Evolutionary conservation across 2,329 filamentous ascomycete genomes (phyloP).

Genomic region (Monosporascus cannonballus): DNA sequence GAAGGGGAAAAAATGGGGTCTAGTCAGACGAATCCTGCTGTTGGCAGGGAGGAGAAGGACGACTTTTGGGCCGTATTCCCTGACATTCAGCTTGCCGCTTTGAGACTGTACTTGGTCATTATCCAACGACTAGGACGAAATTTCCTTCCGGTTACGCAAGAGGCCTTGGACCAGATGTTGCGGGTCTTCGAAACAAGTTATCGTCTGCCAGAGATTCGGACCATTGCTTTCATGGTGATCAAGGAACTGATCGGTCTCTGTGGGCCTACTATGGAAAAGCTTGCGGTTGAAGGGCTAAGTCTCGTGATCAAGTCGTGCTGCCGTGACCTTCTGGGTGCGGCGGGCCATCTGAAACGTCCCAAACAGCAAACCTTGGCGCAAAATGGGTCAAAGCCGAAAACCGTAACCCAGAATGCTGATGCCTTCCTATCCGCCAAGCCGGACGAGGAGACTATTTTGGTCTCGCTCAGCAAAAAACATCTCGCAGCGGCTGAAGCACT

Average conservation of each 20-base stretch:
- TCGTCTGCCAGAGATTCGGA: constrained; percentile 48
- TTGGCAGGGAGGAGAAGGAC: constrained; percentile 76
- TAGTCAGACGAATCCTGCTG: constrained; percentile 63
- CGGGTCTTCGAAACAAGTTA: constrained; percentile 62
- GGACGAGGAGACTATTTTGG: constrained; percentile 22
- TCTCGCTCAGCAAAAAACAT: constrained; percentile 39
- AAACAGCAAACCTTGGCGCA: constrained; percentile 25
- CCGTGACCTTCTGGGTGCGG: constrained; percentile 59
- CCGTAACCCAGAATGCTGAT: constrained; percentile 58
- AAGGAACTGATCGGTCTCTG: constrained; percentile 51
- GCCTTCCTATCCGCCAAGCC: constrained; percentile 54
- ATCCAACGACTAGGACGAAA: constrained; percentile 51
- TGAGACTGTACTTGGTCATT: constrained; percentile 55
- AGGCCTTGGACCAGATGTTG: constrained; percentile 63
- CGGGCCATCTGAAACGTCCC: constrained; percentile 39
- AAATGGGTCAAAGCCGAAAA: constrained; percentile 37
- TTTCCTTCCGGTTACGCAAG: constrained; percentile 54
- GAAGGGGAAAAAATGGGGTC: constrained; percentile 39
- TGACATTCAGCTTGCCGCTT: constrained; percentile 64
- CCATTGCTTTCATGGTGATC: constrained; percentile 54
- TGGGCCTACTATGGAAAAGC: constrained; percentile 62
- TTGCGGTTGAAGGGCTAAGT: constrained; percentile 56
- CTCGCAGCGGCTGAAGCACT: constrained; percentile 52
- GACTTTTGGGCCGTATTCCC: constrained; percentile 70
- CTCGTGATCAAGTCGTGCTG: constrained; percentile 64